These are phyloP conservation scores for Solanum chacoense DNA, from an alignment of 305 asterid species.

Conservation along the genomic window DNA sequence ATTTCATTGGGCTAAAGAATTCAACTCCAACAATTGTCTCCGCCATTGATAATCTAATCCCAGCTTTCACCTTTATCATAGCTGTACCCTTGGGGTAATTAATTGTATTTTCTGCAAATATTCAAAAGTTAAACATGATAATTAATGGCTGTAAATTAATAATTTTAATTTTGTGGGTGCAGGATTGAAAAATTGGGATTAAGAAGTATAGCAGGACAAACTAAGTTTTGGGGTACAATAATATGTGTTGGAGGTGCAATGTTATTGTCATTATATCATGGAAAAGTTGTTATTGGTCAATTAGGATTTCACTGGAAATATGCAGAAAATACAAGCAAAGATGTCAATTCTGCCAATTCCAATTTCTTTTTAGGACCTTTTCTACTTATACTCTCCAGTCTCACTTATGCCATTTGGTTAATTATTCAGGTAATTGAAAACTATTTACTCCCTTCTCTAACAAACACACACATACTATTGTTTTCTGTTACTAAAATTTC, in stretches of 20 bases:
- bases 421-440: slow-evolving; percentile 46
- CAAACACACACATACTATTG: background rate
- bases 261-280: slow-evolving; percentile 62
- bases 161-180: background rate
- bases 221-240: slow-evolving; percentile 59
- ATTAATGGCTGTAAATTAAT: background rate
- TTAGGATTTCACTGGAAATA: slow-evolving; percentile 56
- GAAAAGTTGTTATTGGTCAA: slow-evolving; percentile 36
- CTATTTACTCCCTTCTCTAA: background rate
- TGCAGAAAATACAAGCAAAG: slow-evolving; percentile 35
- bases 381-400: slow-evolving; percentile 51
- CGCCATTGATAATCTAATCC: slow-evolving; percentile 57
- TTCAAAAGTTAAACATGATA: background rate
- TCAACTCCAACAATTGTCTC: slow-evolving; percentile 88
- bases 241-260: slow-evolving; percentile 74
- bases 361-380: slow-evolving; percentile 49
- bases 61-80: slow-evolving; percentile 70
- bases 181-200: slow-evolving; percentile 53
- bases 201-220: slow-evolving; percentile 56
- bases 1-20: slow-evolving; percentile 64
- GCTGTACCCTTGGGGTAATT: slow-evolving; percentile 65
- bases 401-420: slow-evolving; percentile 79
- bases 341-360: slow-evolving; percentile 21
- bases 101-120: background rate
- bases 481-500: background rate